Evolutionary conservation across 164 flowering plant species (phyloP).

Genomic region (Aristolochia californica): DNA sequence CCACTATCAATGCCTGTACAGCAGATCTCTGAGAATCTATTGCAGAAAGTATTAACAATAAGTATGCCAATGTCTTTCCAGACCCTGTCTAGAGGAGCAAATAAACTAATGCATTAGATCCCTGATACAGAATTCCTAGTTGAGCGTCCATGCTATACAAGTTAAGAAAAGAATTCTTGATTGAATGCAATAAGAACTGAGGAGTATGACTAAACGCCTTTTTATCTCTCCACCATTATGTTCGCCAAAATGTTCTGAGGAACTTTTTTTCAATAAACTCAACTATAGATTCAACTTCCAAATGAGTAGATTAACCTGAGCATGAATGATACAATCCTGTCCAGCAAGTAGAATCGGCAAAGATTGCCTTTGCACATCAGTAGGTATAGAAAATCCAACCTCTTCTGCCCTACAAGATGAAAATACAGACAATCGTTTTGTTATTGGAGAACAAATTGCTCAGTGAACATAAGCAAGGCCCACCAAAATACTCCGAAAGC

Average conservation of each 20-base stretch:
- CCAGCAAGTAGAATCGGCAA: slow-evolving; percentile 71
- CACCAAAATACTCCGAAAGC: neutral
- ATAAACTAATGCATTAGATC: neutral
- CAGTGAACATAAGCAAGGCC: neutral
- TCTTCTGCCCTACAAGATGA: slow-evolving; percentile 57
- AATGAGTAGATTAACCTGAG: slow-evolving; percentile 50
- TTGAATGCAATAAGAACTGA: too few species aligned
- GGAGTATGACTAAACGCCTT: neutral
- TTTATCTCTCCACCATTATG: neutral
- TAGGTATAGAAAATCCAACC: slow-evolving; percentile 62
- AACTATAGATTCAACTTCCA: neutral
- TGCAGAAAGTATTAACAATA: slow-evolving; percentile 57
- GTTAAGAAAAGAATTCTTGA: neutral
- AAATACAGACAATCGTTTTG: neutral
- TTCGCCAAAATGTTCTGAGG: neutral
- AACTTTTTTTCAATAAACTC: neutral
- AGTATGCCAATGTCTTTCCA: slow-evolving; percentile 90
- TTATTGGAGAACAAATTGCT: too few species aligned
- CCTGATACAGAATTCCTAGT: neutral
- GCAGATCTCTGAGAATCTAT: slow-evolving; percentile 49
- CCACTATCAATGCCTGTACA: slow-evolving; percentile 83
- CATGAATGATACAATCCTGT: slow-evolving; percentile 82
- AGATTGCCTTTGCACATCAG: slow-evolving; percentile 65
- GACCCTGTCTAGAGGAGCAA: slow-evolving; percentile 87
- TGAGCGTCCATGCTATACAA: neutral